A percentile compares a stretch with the other conserved stretches of the same genome.
Evolutionary conservation across 23 red algal species (phyloP).

Genomic region (Pyropia yezoensis): DNA sequence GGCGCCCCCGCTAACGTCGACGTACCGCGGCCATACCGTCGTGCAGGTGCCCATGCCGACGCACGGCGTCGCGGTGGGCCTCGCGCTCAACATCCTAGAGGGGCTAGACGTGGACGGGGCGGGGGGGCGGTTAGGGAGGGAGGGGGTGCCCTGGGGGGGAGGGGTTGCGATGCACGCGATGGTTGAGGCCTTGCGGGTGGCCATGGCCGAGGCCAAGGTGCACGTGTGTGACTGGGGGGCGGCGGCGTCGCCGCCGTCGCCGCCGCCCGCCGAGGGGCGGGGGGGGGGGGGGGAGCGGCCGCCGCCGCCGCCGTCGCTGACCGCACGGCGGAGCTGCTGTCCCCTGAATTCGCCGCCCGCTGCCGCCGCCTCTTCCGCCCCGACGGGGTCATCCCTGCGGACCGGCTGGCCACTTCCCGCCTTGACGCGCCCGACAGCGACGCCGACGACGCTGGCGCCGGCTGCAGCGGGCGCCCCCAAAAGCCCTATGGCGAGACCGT

Average conservation of each 20-base stretch:
- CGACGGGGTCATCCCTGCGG: too few species aligned
- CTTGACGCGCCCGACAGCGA: background rate
- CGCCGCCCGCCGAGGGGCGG: too few species aligned
- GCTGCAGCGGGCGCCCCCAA: background rate
- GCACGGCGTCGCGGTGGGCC: conserved; percentile 68
- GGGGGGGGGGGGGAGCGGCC: too few species aligned
- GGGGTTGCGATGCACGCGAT: too few species aligned
- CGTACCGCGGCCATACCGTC: conserved; percentile 61
- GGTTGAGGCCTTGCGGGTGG: conserved; percentile 25
- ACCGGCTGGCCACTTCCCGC: background rate
- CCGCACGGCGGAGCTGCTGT: too few species aligned
- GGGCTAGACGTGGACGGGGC: conserved; percentile 2
- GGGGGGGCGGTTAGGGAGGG: background rate
- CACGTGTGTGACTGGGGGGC: too few species aligned
- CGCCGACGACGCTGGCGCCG: too few species aligned
- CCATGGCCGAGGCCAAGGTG: background rate
- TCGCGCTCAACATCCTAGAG: conserved; percentile 68
- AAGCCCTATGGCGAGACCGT: conserved; percentile 60
- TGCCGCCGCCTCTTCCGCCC: too few species aligned
- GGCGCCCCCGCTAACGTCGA: conserved; percentile 27
- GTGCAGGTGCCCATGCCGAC: conserved; percentile 71
- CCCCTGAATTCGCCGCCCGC: too few species aligned
- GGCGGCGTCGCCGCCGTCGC: too few species aligned
- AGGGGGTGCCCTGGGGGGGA: too few species aligned
- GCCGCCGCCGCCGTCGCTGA: too few species aligned